Evolutionary conservation across 225 moss, liverwort and hornwort species (phyloP).

Genomic region (Climacium dendroides): DNA sequence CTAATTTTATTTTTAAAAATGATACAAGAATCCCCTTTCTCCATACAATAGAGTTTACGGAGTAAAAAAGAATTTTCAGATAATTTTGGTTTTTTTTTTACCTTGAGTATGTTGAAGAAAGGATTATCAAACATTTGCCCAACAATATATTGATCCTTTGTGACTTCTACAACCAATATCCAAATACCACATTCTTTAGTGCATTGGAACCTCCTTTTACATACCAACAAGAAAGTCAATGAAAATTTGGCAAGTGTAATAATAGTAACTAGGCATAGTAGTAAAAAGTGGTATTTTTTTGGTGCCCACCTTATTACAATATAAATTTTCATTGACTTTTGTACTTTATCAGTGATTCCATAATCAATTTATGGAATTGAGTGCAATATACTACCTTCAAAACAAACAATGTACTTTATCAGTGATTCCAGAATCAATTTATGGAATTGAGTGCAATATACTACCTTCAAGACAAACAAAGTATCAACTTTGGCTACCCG

Average conservation of each 20-base stretch:
- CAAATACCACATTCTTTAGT: neutral
- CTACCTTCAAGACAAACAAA: too few relatives aligned
- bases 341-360: too few relatives aligned
- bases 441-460: too few relatives aligned
- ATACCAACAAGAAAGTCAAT: neutral
- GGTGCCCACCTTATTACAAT: neutral
- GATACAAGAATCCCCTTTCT: neutral
- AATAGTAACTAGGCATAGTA: neutral
- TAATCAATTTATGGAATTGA: too few relatives aligned
- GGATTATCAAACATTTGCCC: neutral
- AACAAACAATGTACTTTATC: too few relatives aligned
- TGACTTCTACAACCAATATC: neutral
- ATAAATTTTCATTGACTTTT: neutral
- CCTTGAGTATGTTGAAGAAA: too few relatives aligned
- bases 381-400: too few relatives aligned
- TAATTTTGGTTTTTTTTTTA: neutral
- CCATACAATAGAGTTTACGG: neutral
- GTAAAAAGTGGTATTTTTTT: neutral
- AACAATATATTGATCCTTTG: too few relatives aligned
- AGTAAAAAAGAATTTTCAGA: rapidly evolving
- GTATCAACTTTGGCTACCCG: too few relatives aligned
- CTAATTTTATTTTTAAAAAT: too few relatives aligned
- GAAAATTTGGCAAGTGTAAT: neutral
- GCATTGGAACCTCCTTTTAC: neutral
- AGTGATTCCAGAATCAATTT: too few relatives aligned